These are phyloP conservation scores for Salvia rosmarinus DNA, from an alignment of 257 asterid species.

Conservation along the genomic window DNA sequence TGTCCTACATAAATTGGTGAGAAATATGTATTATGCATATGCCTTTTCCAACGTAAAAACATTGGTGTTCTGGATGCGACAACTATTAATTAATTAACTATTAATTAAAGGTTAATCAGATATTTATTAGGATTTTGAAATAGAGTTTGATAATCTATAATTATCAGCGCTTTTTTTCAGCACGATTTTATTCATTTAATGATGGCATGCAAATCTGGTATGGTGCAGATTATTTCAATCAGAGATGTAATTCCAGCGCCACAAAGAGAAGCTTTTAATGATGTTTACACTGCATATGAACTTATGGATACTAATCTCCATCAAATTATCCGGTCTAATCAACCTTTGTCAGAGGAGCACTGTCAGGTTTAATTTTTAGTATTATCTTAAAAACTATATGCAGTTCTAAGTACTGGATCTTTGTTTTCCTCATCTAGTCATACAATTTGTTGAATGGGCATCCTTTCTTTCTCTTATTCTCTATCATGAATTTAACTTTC, in stretches of 20 bases:
- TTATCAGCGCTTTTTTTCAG: not conserved
- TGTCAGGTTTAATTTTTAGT: constrained; percentile 64
- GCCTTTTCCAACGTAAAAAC: too few relatives aligned
- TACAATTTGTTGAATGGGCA: not conserved
- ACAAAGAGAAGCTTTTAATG: constrained; percentile 67
- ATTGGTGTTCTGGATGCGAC: too few relatives aligned
- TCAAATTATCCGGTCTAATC: constrained; percentile 88
- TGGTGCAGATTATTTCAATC: constrained; percentile 74
- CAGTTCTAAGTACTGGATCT: constrained; percentile 4
- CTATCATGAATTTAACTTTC: not conserved
- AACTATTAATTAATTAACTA: too few relatives aligned
- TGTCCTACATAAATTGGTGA: too few relatives aligned
- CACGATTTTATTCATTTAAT: constrained; percentile 20
- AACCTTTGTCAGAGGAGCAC: constrained; percentile 85
- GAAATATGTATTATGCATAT: too few relatives aligned
- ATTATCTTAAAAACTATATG: constrained; percentile 4
- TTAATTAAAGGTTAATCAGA: too few relatives aligned
- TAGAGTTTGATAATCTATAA: too few relatives aligned
- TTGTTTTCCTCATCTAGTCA: not conserved
- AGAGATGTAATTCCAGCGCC: constrained; percentile 91
- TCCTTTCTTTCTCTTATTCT: too few relatives aligned
- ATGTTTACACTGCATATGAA: constrained; percentile 83
- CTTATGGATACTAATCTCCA: constrained; percentile 96
- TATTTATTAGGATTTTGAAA: too few relatives aligned
- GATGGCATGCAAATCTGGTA: constrained; percentile 22